Evolutionary conservation across 768 basidiomycete species (phyloP), one percentile per base, ranked within the genome.

Genomic region (Leucosporidium scottii): DNA sequence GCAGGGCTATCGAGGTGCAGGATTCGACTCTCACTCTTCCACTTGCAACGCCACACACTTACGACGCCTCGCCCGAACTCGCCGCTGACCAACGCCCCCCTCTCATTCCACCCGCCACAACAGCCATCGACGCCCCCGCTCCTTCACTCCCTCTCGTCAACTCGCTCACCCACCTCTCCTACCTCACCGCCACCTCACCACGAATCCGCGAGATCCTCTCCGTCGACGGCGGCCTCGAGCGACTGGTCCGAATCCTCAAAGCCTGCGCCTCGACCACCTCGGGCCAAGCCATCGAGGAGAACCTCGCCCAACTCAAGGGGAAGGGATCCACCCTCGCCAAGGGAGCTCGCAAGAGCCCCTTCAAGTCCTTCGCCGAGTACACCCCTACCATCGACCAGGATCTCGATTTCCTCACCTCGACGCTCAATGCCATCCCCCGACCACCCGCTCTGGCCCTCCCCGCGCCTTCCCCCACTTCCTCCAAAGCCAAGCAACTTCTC

Each of bases 181-280:
- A 96, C 80, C 88, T 99, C 71, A 98, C 94, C 12, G 92, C 91
- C 1, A 97, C 96, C 9, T 96, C 93, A 0, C 93, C 96, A 2
- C 86, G 93, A 63, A 98, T 99, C 80, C 87, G 94, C 66, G 96
- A 99, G 80, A 97, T 96, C 74, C 90, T 99, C 85, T 94, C 93
- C 34, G 87, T 89, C 84, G 94, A 98, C 76, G 96, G 96, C 57
- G 96, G 96, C 1, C 85, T 99, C 23, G 96, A 99, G 77, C 87
- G 94, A 20, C 87, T 99, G 36, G 89, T 98, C 20, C 85, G 89
- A 65, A 91, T 99, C 70, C 82, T 76, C 75, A 90, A 93, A 69
- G 91, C 90, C 74, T 92, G 91, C 62, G 62, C 72, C 68, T 34
- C 71, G 25, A 1, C 21, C 53, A 18, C 36, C 47, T 21, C 48